Evolutionary conservation across 805 yeast species (phyloP), one percentile per base, ranked within the genome.

Genomic region (Martiniozyma abietophila): DNA sequence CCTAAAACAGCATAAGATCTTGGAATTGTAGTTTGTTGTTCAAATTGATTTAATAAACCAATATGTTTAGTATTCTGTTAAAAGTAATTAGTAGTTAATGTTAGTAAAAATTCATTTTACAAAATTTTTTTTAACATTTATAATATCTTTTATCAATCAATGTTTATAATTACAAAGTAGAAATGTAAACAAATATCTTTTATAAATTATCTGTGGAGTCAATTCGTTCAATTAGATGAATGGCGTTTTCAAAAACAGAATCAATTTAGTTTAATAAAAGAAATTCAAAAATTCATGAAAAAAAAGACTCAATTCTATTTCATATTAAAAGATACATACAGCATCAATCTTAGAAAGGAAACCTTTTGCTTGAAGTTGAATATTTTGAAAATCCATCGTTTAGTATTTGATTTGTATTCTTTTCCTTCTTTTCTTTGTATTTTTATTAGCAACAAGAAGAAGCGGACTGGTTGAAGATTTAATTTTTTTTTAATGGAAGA

Each of bases 1-100:
- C 77, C 89, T 36, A 80, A 58, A 15, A 78, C 80, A 25, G 83
- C 80, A 54, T 89, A 92, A 3, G 95, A 79, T 69, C 88, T 80
- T 56, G 97, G 96, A 22, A 72, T 47, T 32, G 67, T 63, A 32
- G 73, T 65, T 34, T 56, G 58, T 5, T 43, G 42, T 45, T 69
- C 74, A 48, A 70, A 60, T 25, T 56, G 52, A 38, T 61, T 61
- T 39, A 68, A 52, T 20, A 54, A 27, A 19, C 42, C 32, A 38
- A 41, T 40, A 31, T 44, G 35, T 31, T 48, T 43, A 20, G 59
- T 51, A 29, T 44, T 49, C 54, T 53, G 32, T 14, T 30, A n/a
- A 9, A n/a, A 18, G 21, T 8, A 14, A 15, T 18, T 27, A 29
- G 21, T 25, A 26, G 18, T 25, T 11, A 14, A 12, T 10, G n/a